phyloP scores from a whole-genome alignment of 345 rosid genomes.

The Chamaenerion angustifolium region DNA sequence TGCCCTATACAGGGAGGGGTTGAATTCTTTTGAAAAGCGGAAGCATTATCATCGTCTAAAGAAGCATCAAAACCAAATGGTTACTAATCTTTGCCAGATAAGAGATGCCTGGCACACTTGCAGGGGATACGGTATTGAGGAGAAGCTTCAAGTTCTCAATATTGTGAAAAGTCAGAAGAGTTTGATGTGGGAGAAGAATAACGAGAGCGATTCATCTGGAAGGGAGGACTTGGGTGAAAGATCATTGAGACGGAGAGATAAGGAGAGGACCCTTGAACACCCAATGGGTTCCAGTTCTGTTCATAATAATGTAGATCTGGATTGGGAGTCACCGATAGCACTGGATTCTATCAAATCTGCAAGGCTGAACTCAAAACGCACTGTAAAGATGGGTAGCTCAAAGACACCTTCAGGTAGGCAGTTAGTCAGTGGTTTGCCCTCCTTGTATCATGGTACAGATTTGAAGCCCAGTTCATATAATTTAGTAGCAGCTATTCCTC shows the following conservation, averaged over 20 bases:
- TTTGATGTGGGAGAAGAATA: constrained; percentile 64
- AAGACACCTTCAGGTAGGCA: constrained; percentile 31
- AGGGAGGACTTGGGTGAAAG: constrained; percentile 48
- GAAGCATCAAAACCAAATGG: constrained; percentile 74
- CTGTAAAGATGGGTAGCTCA: constrained; percentile 35
- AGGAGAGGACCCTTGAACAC: constrained; percentile 35
- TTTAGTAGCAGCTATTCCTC: constrained; percentile 22
- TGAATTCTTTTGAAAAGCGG: constrained; percentile 49
- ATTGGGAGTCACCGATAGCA: constrained; percentile 32
- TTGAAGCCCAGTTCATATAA: constrained; percentile 31
- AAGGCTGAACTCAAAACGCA: constrained; percentile 51
- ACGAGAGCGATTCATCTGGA: constrained; percentile 45
- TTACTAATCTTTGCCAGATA: constrained; percentile 59
- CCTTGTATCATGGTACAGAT: constrained; percentile 32
- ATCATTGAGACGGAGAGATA: constrained; percentile 42
- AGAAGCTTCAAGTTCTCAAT: constrained; percentile 81
- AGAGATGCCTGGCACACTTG: constrained; percentile 86
- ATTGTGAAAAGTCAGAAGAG: constrained; percentile 72
- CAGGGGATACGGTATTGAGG: constrained; percentile 71
- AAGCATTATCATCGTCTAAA: constrained; percentile 70
- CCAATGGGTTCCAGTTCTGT: constrained; percentile 30
- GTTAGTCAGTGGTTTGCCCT: constrained; percentile 22
- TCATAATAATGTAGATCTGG: constrained; percentile 23
- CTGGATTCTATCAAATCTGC: constrained; percentile 33
- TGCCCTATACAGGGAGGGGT: constrained; percentile 76